Base-by-base conservation (phyloP, 208 protist species). In the Crithidia fasciculata region DNA sequence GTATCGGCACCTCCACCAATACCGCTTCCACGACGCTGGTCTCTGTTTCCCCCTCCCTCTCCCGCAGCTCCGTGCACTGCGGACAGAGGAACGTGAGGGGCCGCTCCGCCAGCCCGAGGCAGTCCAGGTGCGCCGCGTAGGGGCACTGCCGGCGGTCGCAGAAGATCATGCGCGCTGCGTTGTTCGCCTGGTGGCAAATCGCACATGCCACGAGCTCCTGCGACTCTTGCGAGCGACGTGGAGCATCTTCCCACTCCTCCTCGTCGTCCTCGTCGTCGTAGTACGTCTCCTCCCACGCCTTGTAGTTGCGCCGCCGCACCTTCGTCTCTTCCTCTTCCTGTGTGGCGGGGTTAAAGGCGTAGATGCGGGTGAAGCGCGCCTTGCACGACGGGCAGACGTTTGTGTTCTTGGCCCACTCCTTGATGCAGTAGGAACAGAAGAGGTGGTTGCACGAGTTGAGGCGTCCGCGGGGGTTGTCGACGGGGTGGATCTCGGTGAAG, bases 361-460 rank as follows among this genome's bases (percentile, higher is more conserved):
- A 83, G 44, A 96, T 92, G 62, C 89, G 88, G 2, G 90, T 95
- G 68, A 96, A 96, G 9, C 89, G 88, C 4, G 81, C 82, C 74
- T 96, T 96, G 82, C 92, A 96, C 28, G 71, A 72, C 0, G 92
- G 92, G 66, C 92, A 96, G 9, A 94, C 87, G 76, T 96, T 96
- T 12, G 89, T 96, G 73, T 83, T 87, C 62, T 87, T 82, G 0
- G 90, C 82, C 90, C 92, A 96, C 63, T 92, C 81, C 57, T 74
- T 84, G 68, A 96, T 96, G 77, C 92, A 96, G 60, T 86, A 88
- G 4, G 79, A 79, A 76, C 92, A 96, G 66, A 95, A 96, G 5
- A 93, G 41, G 67, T 96, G 92, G n/a, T 83, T 76, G 63, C 92
- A 96, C 4, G 85, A 91, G 77, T 96, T 96, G 16, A 96, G 70